These are phyloP conservation scores for Didymella pinodella DNA, from an alignment of 2,329 filamentous ascomycete genomes.

Conservation along the genomic window DNA sequence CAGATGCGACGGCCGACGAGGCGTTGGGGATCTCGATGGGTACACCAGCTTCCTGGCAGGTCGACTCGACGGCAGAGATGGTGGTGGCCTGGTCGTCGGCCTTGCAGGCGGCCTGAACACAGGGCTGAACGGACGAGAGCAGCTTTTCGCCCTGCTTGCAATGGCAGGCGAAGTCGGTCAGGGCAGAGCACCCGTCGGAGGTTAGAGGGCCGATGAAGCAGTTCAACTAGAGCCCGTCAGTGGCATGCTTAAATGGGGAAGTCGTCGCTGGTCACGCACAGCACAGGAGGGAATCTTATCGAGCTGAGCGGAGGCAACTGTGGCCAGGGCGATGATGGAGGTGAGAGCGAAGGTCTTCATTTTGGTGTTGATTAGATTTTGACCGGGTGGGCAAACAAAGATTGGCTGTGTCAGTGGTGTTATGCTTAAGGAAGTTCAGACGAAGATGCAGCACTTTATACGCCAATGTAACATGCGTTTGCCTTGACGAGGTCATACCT, in stretches of 20 bases:
- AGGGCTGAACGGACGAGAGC: slow-evolving; percentile 54
- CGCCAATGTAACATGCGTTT: slow-evolving; percentile 16
- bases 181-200: slow-evolving; percentile 55
- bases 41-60: slow-evolving; percentile 46
- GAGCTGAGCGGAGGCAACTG: slow-evolving; percentile 57
- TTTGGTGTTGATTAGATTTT: slow-evolving; percentile 28
- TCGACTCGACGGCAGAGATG: slow-evolving; percentile 40
- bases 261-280: slow-evolving; percentile 44
- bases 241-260: neutral
- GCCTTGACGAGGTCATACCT: slow-evolving; percentile 23
- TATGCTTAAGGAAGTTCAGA: neutral
- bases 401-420: slow-evolving; percentile 3
- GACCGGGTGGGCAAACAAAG: neutral
- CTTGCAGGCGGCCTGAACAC: slow-evolving; percentile 55
- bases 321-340: slow-evolving; percentile 53
- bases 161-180: slow-evolving; percentile 57
- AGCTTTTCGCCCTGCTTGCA: slow-evolving; percentile 56
- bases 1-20: slow-evolving; percentile 26
- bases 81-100: slow-evolving; percentile 47
- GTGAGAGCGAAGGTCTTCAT: slow-evolving; percentile 52
- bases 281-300: slow-evolving; percentile 57
- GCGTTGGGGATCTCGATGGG: slow-evolving; percentile 38
- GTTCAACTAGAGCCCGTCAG: slow-evolving; percentile 50
- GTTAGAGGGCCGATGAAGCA: slow-evolving; percentile 56
- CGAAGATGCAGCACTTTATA: slow-evolving; percentile 32